These are phyloP conservation scores for Lactifluus subvellereus DNA, from an alignment of 768 basidiomycete genomes.

Conservation along the genomic window DNA sequence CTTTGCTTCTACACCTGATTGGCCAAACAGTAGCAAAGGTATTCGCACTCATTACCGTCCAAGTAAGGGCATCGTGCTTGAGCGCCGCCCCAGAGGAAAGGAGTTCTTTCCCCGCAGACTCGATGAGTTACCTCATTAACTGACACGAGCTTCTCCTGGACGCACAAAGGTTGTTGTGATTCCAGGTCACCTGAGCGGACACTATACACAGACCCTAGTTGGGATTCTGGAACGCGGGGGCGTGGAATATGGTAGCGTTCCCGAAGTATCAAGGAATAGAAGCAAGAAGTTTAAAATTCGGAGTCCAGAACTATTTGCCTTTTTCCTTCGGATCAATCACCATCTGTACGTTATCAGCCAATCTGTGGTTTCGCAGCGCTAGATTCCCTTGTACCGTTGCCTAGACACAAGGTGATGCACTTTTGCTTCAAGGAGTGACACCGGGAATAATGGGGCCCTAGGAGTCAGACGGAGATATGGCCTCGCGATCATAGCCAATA, in stretches of 20 bases:
- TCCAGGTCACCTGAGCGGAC: not conserved
- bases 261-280: not conserved
- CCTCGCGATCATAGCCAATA: not conserved
- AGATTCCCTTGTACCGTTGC: not conserved
- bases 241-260: not conserved
- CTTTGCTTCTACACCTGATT: not conserved
- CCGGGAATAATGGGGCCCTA: not conserved
- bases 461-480: not conserved
- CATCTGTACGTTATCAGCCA: not conserved
- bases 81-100: not conserved
- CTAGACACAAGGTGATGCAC: not conserved
- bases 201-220: not conserved
- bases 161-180: too few relatives aligned
- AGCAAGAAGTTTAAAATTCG: not conserved
- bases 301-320: not conserved
- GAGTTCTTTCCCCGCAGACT: not conserved
- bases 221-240: not conserved
- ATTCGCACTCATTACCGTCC: not conserved
- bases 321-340: not conserved
- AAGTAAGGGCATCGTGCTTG: not conserved
- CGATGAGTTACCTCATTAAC: not conserved
- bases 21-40: not conserved
- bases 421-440: not conserved
- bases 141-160: not conserved
- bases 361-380: not conserved